A percentile compares a stretch with the other conserved stretches of the same genome.
These are phyloP conservation scores for Trypanosoma grayi DNA, from an alignment of 208 protist species.

Conservation along the genomic window DNA sequence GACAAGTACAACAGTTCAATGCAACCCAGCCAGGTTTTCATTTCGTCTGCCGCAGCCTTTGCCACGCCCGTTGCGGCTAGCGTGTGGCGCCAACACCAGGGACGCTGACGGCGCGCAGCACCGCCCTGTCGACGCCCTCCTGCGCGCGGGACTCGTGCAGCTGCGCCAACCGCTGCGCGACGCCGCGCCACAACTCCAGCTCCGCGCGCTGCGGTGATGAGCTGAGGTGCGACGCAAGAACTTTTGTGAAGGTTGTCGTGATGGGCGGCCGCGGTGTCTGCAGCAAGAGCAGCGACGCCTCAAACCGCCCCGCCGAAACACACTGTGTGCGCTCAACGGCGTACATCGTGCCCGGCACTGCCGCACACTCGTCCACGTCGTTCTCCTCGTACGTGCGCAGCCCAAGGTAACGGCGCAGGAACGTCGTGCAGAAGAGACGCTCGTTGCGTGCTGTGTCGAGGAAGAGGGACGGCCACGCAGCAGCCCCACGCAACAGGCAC, in stretches of 20 bases:
- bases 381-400: constrained; percentile 25
- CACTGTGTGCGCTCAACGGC: constrained; percentile 18
- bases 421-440: constrained; percentile 29
- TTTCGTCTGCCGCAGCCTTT: too few relatives aligned
- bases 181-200: constrained; percentile 16
- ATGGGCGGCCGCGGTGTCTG: constrained; percentile 18
- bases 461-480: constrained; percentile 27
- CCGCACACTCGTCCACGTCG: constrained; percentile 13
- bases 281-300: constrained; percentile 17
- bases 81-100: too few relatives aligned
- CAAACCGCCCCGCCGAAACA: background rate
- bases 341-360: constrained; percentile 20
- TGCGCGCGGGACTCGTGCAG: background rate
- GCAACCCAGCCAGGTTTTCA: too few relatives aligned
- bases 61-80: too few relatives aligned
- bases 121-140: constrained; percentile 7
- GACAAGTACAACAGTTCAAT: too few relatives aligned
- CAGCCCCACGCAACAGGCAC: background rate
- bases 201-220: background rate
- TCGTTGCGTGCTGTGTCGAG: constrained; percentile 9
- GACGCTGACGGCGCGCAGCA: too few relatives aligned
- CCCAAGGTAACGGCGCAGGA: constrained; percentile 26
- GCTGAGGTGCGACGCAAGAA: constrained; percentile 4
- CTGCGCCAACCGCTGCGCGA: constrained; percentile 4
- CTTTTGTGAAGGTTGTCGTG: constrained; percentile 14